Base-by-base conservation (phyloP, 2,329 filamentous ascomycete genomes). In the Neofusicoccum cordaticola region DNA sequence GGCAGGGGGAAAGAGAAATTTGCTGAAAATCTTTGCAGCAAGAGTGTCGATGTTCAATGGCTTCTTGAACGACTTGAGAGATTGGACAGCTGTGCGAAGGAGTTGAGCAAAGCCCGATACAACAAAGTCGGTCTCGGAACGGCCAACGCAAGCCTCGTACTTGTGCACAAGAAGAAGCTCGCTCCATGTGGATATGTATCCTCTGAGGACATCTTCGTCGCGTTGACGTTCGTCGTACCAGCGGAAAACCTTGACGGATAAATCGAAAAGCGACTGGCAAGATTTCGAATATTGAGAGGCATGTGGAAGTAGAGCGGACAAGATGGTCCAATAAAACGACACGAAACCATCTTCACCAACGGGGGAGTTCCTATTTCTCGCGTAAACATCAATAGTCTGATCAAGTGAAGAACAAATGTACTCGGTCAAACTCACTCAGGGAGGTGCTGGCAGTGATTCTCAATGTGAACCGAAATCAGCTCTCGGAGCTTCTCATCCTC, bases 21-120 rank as follows among this genome's bases (percentile, higher is more conserved):
- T 77, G 39, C 62, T 67, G 65, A 77, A 79, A 12, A 79, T 67
- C 12, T 45, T 45, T 9, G 27, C 45, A 13, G 63, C 53, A 4
- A 65, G 35, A 4, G 11, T 69, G 63, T 61, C 63, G 2, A 65
- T 34, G 52, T 75, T 72, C 60, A 78, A 65, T 6, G 75, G 73
- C 62, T 72, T 76, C 66, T 78, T 78, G 69, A 75, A 76, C 2
- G 76, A 78, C 57, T 78, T 78, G 37, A 78, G 64, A 3, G 75
- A 78, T n/a, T 72, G 67, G 27, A 78, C 69, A 45, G 77, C 77
- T 56, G 69, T 75, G 11, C 70, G 68, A 15, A 83, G 69, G 34
- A 83, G 71, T 42, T 74, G 75, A 2, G 79, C 74, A 22, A 82
- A 73, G 1, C 78, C 78, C 15, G 75, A 56, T 13, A 79, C 73